Evolutionary conservation across 257 asterid species (phyloP).

Genomic region (Lycium barbarum): DNA sequence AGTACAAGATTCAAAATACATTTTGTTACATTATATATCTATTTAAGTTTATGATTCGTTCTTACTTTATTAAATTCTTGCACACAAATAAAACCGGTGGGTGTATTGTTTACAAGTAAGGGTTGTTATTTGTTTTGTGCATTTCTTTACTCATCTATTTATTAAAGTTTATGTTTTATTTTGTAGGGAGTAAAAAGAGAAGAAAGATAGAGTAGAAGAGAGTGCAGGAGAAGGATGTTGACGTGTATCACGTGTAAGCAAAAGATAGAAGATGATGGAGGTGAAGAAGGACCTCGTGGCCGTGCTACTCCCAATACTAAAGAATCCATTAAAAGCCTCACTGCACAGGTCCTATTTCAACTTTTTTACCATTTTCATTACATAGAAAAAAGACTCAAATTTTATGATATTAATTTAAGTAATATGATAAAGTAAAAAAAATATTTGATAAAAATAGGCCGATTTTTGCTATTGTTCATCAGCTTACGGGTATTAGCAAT

Average conservation of each 20-base stretch:
- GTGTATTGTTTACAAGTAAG: not conserved
- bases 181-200: not conserved
- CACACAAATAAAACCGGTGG: not conserved
- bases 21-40: not conserved
- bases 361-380: not conserved
- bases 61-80: not conserved
- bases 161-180: not conserved
- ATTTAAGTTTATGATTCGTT: too few relatives aligned
- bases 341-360: conserved; percentile 69
- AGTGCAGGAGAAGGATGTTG: conserved; percentile 64
- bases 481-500: too few relatives aligned
- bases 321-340: conserved; percentile 99
- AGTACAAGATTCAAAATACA: not conserved
- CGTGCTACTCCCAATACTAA: conserved; percentile 67
- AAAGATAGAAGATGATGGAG: conserved; percentile 64
- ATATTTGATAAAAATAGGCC: too few relatives aligned
- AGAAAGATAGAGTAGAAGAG: not conserved
- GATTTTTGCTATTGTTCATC: too few relatives aligned
- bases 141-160: not conserved
- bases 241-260: conserved; percentile 99
- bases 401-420: too few relatives aligned
- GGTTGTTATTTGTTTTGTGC: not conserved
- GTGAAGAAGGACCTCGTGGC: conserved; percentile 77
- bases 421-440: too few relatives aligned
- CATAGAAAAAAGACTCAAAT: too few relatives aligned